These are phyloP conservation scores for Ramicandelaber brevisporus DNA, from an alignment of 192 early-diverging fungal species.

Conservation along the genomic window DNA sequence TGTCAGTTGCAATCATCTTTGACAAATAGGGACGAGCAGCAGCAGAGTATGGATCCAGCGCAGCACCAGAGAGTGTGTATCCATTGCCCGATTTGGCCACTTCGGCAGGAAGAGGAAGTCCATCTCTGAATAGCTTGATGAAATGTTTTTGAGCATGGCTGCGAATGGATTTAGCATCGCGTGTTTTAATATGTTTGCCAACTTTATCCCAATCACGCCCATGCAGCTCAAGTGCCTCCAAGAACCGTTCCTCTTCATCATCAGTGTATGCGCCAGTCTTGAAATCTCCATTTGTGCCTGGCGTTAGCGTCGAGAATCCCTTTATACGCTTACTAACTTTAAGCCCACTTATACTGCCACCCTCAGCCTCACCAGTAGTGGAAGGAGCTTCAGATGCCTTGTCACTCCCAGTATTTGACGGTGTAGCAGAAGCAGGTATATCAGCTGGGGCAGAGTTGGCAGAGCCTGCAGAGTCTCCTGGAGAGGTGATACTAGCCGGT, in stretches of 20 bases:
- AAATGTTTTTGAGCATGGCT: conserved; percentile 84
- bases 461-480: no score
- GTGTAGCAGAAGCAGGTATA: no score
- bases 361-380: no score
- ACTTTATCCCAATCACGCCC: conserved; percentile 67
- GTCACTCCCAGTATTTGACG: conserved; percentile 1
- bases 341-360: no score
- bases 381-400: not conserved
- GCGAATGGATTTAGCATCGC: conserved; percentile 60
- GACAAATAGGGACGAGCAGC: conserved; percentile 61
- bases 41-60: conserved; percentile 72
- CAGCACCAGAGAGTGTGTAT: conserved; percentile 57
- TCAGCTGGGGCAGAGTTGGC: no score
- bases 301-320: conserved; percentile 8
- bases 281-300: conserved; percentile 17
- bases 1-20: no score
- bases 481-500: no score
- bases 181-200: conserved; percentile 41
- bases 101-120: conserved; percentile 54
- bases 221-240: conserved; percentile 49
- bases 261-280: conserved; percentile 50
- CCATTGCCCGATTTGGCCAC: conserved; percentile 42
- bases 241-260: conserved; percentile 43
- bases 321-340: conserved; percentile 3
- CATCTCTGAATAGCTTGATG: conserved; percentile 69